Percentiles rank a stretch among this genome's conserved stretches.
Evolutionary conservation across 331 rosid genomes (phyloP).

Genomic region (Spiraea crenata): DNA sequence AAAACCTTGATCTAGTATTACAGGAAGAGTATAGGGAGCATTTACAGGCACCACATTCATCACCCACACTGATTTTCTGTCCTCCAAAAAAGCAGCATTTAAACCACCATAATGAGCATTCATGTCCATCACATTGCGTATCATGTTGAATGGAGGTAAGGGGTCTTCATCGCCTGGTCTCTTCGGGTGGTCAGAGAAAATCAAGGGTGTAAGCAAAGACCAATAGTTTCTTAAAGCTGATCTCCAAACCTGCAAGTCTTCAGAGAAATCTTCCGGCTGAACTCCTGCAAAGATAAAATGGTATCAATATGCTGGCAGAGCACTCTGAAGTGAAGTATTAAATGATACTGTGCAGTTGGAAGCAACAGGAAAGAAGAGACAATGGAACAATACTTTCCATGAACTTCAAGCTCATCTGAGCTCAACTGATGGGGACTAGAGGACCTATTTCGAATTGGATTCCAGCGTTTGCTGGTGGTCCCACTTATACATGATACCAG

Average conservation of each 20-base stretch:
- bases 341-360: not conserved
- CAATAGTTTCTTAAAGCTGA: constrained; percentile 75
- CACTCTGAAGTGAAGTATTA: constrained; percentile 1
- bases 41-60: constrained; percentile 92
- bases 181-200: constrained; percentile 99
- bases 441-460: constrained; percentile 81
- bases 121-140: constrained; percentile 98
- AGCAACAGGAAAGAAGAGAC: not conserved
- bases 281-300: constrained; percentile 65
- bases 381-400: constrained; percentile 71
- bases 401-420: constrained; percentile 71
- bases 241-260: constrained; percentile 73
- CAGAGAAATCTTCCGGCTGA: constrained; percentile 75
- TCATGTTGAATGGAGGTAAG: constrained; percentile 94
- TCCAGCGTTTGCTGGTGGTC: constrained; percentile 76
- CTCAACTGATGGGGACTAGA: constrained; percentile 49
- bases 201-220: constrained; percentile 93
- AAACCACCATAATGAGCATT: constrained; percentile 84
- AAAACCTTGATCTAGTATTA: constrained; percentile 82
- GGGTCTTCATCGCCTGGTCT: constrained; percentile 99
- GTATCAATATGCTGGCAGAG: constrained; percentile 29
- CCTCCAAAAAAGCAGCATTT: constrained; percentile 83
- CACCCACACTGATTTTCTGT: constrained; percentile 85
- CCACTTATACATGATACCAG: constrained; percentile 87
- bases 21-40: constrained; percentile 75